phyloP scores from a whole-genome alignment of 352 stramenopile genomes.

The Globisporangium cederbergense region DNA sequence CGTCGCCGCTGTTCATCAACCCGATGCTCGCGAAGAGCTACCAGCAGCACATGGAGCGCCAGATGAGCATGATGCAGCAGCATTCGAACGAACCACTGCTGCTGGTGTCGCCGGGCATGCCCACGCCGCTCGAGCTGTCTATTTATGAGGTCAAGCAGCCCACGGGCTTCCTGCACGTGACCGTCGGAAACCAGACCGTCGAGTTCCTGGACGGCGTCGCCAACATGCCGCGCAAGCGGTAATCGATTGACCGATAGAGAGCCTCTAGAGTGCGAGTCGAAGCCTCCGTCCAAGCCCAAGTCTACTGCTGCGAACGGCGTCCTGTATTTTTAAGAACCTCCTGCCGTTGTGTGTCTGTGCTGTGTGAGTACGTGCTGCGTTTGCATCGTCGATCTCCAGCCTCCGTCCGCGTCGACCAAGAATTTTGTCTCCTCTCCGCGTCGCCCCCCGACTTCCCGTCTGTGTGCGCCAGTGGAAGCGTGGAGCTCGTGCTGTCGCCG shows the following conservation, averaged over 20 bases:
- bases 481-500: conserved; percentile 1
- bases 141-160: conserved; percentile 86
- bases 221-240: conserved; percentile 82
- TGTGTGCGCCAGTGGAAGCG: neutral
- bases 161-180: conserved; percentile 78
- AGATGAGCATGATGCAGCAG: conserved; percentile 29
- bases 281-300: neutral
- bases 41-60: conserved; percentile 35
- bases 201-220: conserved; percentile 79
- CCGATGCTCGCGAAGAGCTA: conserved; percentile 67
- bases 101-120: conserved; percentile 61
- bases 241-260: conserved; percentile 19
- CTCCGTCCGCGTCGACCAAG: conserved; percentile 1
- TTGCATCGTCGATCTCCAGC: neutral
- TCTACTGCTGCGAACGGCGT: conserved; percentile 3
- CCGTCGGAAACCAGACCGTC: conserved; percentile 76
- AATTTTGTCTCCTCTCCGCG: conserved; percentile 10
- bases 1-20: conserved; percentile 51
- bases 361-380: neutral
- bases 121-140: conserved; percentile 72
- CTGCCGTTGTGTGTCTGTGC: neutral
- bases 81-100: conserved; percentile 43
- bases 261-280: neutral
- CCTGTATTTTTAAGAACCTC: conserved; percentile 11
- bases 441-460: neutral